Evolutionary conservation across 179 eudicot species (phyloP).

Genomic region (Silene noctiflora): DNA sequence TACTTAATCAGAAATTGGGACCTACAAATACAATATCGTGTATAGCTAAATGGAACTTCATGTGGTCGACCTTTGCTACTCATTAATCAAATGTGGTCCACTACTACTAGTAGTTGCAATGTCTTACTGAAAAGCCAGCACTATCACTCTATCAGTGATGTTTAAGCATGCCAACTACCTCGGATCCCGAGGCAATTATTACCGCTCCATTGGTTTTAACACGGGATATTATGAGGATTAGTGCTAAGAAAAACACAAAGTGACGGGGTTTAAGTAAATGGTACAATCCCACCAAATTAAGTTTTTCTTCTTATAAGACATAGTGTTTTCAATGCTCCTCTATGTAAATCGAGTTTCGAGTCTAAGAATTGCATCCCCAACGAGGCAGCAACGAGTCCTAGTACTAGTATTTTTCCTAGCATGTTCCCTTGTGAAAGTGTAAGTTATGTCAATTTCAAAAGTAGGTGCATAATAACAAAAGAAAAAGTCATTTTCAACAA

Average conservation of each 20-base stretch:
- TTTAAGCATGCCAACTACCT: not conserved
- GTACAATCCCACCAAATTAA: too few species aligned
- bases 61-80: slow-evolving; percentile 5
- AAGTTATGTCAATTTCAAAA: not conserved
- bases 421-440: not conserved
- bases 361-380: too few species aligned
- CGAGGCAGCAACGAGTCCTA: not conserved
- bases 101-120: slow-evolving; percentile 27
- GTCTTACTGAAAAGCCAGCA: slow-evolving; percentile 2
- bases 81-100: slow-evolving; percentile 23
- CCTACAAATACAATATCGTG: not conserved
- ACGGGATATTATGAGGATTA: too few species aligned
- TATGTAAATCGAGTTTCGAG: too few species aligned
- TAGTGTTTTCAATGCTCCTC: too few species aligned
- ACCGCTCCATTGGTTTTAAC: too few species aligned
- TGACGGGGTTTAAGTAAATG: not conserved
- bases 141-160: not conserved
- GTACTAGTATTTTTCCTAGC: not conserved
- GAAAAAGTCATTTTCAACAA: slow-evolving; percentile 1
- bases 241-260: too few species aligned
- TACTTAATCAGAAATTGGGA: not conserved
- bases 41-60: not conserved
- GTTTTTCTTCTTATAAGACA: too few species aligned
- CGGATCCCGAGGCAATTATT: too few species aligned
- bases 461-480: not conserved